Evolutionary conservation across 345 rosid species (phyloP).

Genomic region (Leavenworthia alabamica): DNA sequence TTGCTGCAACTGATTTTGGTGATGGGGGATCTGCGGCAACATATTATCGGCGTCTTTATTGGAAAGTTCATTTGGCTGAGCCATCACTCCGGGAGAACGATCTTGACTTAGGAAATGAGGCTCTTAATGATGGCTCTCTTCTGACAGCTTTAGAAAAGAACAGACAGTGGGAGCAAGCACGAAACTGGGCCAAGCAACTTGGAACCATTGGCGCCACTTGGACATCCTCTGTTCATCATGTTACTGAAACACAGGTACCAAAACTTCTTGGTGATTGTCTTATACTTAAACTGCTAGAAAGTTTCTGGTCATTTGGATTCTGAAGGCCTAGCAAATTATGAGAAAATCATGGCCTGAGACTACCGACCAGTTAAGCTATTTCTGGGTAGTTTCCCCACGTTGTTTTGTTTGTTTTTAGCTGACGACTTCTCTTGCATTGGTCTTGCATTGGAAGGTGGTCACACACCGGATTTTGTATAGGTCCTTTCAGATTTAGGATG

Average conservation of each 20-base stretch:
- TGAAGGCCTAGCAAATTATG: conserved; percentile 12
- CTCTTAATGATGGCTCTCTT: conserved; percentile 89
- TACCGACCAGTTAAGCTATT: conserved; percentile 7
- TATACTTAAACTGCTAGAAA: conserved; percentile 10
- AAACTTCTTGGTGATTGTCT: conserved; percentile 12
- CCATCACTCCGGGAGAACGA: conserved; percentile 66
- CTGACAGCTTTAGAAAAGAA: conserved; percentile 71
- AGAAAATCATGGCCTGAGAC: conserved; percentile 12
- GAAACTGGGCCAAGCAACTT: conserved; percentile 96
- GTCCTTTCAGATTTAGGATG: conserved; percentile 7
- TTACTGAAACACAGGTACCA: conserved; percentile 90
- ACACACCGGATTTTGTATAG: neutral
- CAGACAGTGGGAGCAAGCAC: conserved; percentile 95
- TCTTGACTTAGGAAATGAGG: conserved; percentile 71
- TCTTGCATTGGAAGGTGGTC: conserved; percentile 6
- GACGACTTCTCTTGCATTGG: conserved; percentile 6
- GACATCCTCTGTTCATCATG: conserved; percentile 82
- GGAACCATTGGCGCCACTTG: conserved; percentile 81
- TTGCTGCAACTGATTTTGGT: conserved; percentile 89
- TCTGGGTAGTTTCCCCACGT: neutral
- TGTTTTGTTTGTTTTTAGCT: neutral
- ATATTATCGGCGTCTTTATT: conserved; percentile 63
- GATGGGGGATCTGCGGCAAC: conserved; percentile 83
- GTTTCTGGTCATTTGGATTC: conserved; percentile 6
- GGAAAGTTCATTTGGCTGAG: conserved; percentile 96